Base-by-base conservation (phyloP, 2,329 filamentous ascomycete genomes). In the Trichophyton mentagrophytes region DNA sequence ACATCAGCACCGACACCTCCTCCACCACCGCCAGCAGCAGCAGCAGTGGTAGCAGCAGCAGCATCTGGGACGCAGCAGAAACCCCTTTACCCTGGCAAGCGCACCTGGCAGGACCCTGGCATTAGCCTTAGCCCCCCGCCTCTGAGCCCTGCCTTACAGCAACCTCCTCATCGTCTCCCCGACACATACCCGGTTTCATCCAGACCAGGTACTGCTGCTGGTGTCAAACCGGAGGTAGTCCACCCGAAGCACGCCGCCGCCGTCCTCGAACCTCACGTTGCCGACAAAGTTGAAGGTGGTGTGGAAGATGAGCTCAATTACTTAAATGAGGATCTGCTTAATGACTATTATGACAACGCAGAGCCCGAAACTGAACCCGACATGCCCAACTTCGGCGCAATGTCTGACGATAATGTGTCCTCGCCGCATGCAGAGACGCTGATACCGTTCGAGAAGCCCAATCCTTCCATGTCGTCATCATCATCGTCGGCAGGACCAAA, bases 361-460 rank as follows among this genome's bases (percentile, higher is more conserved):
- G 51, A 17, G 6, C 51, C 46, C 11, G 11, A 11, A 60, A 70
- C 27, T 58, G 79, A 82, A 57, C 76, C 77, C 17, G 82, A 85
- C 56, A 85, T 85, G 82, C 83, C 83, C 1, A 80, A 86, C 65
- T 85, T 85, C 65, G 82, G 84, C 67, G 79, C 79, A 1, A 78
- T 80, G 63, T 73, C 77, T n/a, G 69, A 76, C 25, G 61, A 67
- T 4, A 66, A 61, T 17, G 65, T 66, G 30, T 65, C 71, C 4
- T 66, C 64, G 8, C 66, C 70, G 20, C 69, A 72, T 63, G 71
- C 74, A 61, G 69, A 65, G 57, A 58, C 55, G n/a, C 53, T 70
- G 22, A 67, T 72, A 61, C 71, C 71, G 22, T 64, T 73, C 59
- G 72, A 74, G 33, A 69, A 67, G 49, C 63, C 64, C 7, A 69